A percentile compares a stretch with the other conserved stretches of the same genome.
Conservation (phyloP, 805 yeast genomes). For the Candida golubevii region DNA sequence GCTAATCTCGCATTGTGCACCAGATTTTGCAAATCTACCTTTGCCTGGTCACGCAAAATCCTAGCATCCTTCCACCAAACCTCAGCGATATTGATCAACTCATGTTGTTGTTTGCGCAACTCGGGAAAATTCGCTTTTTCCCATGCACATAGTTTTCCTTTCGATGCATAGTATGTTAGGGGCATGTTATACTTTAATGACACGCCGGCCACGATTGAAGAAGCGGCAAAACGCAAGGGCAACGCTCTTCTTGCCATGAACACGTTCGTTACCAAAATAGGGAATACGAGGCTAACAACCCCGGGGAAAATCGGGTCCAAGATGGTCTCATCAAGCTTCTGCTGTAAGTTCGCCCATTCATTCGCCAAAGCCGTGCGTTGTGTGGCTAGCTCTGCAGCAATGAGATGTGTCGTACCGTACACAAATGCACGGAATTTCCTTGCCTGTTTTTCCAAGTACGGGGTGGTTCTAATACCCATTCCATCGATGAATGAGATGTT, state of each 20-base stretch:
- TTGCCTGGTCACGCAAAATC: conserved; percentile 9
- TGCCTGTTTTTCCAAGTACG: conserved; percentile 42
- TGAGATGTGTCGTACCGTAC: conserved; percentile 32
- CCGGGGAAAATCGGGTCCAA: conserved; percentile 55
- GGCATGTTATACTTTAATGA: conserved; percentile 51
- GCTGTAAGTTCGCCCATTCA: conserved; percentile 32
- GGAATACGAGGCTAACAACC: conserved; percentile 50
- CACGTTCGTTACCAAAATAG: conserved; percentile 55
- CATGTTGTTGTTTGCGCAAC: conserved; percentile 24
- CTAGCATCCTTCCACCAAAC: conserved; percentile 11
- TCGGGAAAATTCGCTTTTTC: conserved; percentile 33
- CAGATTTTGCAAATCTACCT: conserved; percentile 14
- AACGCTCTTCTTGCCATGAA: conserved; percentile 44
- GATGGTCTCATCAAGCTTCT: conserved; percentile 32
- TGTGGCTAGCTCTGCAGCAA: conserved; percentile 43
- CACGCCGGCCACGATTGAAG: conserved; percentile 44
- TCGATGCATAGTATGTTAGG: conserved; percentile 13
- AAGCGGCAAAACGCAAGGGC: conserved; percentile 49
- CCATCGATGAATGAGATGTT: conserved; percentile 45
- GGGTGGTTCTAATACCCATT: conserved; percentile 49
- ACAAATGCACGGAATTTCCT: conserved; percentile 37
- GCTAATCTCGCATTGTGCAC: conserved; percentile 16
- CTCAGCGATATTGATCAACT: conserved; percentile 11
- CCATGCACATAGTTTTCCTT: conserved; percentile 17
- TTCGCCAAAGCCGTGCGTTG: conserved; percentile 44